Base-by-base conservation (phyloP, 2,329 filamentous ascomycete species). In the Fulvia fulva region DNA sequence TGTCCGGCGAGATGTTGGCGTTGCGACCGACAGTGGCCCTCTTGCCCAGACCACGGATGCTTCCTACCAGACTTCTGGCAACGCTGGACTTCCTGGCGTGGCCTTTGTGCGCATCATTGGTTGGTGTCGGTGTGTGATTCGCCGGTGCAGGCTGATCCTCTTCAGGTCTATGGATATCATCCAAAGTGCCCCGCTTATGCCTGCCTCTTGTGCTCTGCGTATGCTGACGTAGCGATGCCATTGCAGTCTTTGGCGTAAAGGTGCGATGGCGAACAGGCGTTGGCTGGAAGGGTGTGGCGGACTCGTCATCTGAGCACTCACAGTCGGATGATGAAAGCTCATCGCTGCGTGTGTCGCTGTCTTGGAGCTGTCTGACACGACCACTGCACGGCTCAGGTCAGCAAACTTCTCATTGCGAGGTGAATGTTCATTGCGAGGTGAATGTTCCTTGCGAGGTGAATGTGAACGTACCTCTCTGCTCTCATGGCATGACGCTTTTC, bases 11-110 rank as follows among this genome's bases (percentile, higher is more conserved):
- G 32, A 26, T 37, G 7, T 21, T 43, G 32, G 23, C 28, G 7
- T 21, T 43, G 14, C 26, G 28, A 23, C 53, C 55, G 34, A 30
- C 26, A 32, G 56, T 59, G 25, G 45, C 53, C 55, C 50, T 58
- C 19, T 59, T 55, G 34, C 62, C 53, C 32, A 68, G 50, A 21
- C 60, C 55, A 21, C 65, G 62, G 41, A 69, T 55, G 57, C 65
- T 68, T 26, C 66, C 66, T n/a, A 66, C 61, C 16, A 69, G 28
- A 44, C 64, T 68, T 21, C 49, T 61, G 16, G 64, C 64, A 12
- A 68, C 45, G 52, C 66, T 68, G 47, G 49, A 41, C n/a, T 55
- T 62, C 28, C 62, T 55, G 16, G 46, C 46, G 26, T 66, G 61
- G 11, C 55, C 54, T 51, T 49, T 53, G 49, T 21, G 23, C 21